These are phyloP conservation scores for Globisporangium spiculum DNA, from an alignment of 352 stramenopile species.

Conservation along the genomic window DNA sequence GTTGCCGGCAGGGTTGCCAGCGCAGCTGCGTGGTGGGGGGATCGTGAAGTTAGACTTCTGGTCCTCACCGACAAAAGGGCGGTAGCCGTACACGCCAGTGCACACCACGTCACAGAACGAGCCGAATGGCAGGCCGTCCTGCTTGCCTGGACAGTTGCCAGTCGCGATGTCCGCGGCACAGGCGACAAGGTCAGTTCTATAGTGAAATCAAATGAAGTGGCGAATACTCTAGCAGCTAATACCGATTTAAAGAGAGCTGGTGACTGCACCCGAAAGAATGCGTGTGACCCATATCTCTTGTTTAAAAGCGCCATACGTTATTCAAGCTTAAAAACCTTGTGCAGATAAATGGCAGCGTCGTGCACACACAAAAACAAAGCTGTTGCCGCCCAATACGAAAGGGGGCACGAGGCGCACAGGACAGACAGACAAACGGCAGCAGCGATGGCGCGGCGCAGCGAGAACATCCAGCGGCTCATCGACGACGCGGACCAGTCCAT, in stretches of 20 bases:
- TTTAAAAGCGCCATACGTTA: not conserved
- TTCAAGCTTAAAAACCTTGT: not conserved
- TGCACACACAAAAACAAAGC: not conserved
- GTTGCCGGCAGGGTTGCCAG: not conserved
- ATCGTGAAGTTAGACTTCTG: not conserved
- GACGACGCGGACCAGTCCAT: slow-evolving; percentile 71
- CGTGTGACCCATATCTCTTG: too few species aligned
- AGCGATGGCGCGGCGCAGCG: slow-evolving; percentile 34
- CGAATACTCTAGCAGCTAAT: too few species aligned
- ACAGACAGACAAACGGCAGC: slow-evolving; percentile 2
- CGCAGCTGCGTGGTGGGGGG: not conserved
- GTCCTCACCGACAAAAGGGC: not conserved
- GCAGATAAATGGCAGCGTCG: not conserved
- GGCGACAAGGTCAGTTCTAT: not conserved
- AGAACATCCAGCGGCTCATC: slow-evolving; percentile 69
- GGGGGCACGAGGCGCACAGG: not conserved
- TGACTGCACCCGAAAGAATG: too few species aligned
- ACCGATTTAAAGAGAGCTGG: too few species aligned
- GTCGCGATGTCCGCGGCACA: slow-evolving; percentile 4
- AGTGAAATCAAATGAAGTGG: too few species aligned
- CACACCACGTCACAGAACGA: slow-evolving; percentile 6
- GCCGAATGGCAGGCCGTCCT: slow-evolving; percentile 5
- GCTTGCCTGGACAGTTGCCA: slow-evolving; percentile 5
- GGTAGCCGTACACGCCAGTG: slow-evolving; percentile 6
- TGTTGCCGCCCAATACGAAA: not conserved